Percentiles rank a stretch among this genome's conserved stretches.
Evolutionary conservation across 192 early-diverging fungal species (phyloP).

Genomic region (Coemansia sp.): DNA sequence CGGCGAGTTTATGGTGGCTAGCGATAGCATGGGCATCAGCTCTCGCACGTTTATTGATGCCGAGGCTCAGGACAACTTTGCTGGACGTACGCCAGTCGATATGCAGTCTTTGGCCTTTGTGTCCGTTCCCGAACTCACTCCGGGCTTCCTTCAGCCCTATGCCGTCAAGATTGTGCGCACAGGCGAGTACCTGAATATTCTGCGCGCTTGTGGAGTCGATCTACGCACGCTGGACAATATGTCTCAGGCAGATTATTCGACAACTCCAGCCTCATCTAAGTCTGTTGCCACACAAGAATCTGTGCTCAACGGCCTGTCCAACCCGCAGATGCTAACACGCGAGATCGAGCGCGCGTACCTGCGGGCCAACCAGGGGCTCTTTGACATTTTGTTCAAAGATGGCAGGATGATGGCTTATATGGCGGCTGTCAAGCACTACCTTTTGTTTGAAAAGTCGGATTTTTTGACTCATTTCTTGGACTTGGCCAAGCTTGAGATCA

Average conservation of each 20-base stretch:
- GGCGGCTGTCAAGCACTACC: conserved; percentile 89
- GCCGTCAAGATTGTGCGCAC: conserved; percentile 82
- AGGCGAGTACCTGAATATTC: conserved; percentile 94
- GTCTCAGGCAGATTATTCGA: conserved; percentile 10
- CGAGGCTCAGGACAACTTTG: conserved; percentile 27
- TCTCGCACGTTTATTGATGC: conserved; percentile 78
- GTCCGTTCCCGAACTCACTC: conserved; percentile 55
- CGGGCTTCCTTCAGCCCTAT: conserved; percentile 75
- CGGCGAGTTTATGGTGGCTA: conserved; percentile 92
- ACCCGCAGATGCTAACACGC: conserved; percentile 53
- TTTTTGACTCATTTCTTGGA: conserved; percentile 95
- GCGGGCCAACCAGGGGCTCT: conserved; percentile 82
- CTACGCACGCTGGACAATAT: conserved; percentile 27
- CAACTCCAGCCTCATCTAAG: conserved; percentile 1
- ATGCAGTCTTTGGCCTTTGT: conserved; percentile 23
- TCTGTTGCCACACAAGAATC: background rate
- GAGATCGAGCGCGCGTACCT: conserved; percentile 86
- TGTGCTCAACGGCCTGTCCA: conserved; percentile 30
- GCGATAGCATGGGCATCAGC: conserved; percentile 62
- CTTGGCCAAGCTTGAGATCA: conserved; percentile 65
- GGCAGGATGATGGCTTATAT: conserved; percentile 75
- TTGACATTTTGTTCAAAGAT: conserved; percentile 79
- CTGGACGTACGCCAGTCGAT: background rate
- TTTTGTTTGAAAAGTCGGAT: conserved; percentile 91
- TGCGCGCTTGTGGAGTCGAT: conserved; percentile 72